Evolutionary conservation across 805 yeast species (phyloP).

Genomic region (Pichia californica): DNA sequence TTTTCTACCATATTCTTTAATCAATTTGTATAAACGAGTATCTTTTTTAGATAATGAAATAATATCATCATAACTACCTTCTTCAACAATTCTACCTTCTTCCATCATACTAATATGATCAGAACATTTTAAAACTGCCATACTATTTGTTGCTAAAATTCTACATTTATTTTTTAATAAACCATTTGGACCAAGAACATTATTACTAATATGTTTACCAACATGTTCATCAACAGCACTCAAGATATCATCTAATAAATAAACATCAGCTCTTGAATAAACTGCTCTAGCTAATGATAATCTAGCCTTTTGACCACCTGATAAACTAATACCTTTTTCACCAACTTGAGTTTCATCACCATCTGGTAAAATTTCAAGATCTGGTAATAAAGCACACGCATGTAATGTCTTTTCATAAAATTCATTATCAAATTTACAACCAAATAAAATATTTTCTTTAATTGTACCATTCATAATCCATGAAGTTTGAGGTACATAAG

Average conservation of each 20-base stretch:
- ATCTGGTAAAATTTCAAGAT: conserved; percentile 72
- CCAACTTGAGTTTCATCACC: conserved; percentile 94
- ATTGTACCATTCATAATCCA: conserved; percentile 97
- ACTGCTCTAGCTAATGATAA: conserved; percentile 93
- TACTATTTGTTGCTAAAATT: conserved; percentile 52
- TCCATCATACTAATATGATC: conserved; percentile 55
- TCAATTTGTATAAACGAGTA: conserved; percentile 34
- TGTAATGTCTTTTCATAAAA: conserved; percentile 75
- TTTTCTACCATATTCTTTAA: conserved; percentile 53
- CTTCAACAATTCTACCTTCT: conserved; percentile 59
- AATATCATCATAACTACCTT: conserved; percentile 53
- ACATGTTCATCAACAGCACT: conserved; percentile 99
- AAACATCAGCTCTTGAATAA: conserved; percentile 88
- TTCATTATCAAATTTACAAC: conserved; percentile 72
- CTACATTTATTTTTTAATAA: conserved; percentile 46
- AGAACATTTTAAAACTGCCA: conserved; percentile 50
- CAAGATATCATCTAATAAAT: conserved; percentile 83
- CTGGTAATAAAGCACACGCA: conserved; percentile 83
- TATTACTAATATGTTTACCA: conserved; percentile 71
- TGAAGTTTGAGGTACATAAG: conserved; percentile 69
- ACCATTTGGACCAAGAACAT: conserved; percentile 42
- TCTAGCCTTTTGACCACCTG: conserved; percentile 98
- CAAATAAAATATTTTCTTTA: conserved; percentile 85
- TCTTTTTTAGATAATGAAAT: conserved; percentile 27
- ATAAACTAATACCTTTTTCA: conserved; percentile 91